Evolutionary conservation across 1,284 basidiomycete species (phyloP).

Genomic region (Mycena sp.): DNA sequence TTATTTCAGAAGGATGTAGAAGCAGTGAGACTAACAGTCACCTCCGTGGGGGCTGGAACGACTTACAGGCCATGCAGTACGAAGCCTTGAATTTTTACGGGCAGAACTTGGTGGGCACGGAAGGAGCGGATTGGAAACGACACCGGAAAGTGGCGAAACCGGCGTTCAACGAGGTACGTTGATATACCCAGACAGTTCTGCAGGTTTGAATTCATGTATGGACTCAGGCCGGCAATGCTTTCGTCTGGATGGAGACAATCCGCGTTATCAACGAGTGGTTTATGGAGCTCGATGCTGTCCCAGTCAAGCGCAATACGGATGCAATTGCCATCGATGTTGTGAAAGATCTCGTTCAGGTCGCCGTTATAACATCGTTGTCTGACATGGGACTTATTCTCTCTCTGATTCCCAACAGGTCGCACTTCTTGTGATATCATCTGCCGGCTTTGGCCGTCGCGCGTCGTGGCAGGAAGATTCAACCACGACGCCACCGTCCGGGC

Average conservation of each 20-base stretch:
- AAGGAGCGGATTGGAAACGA: constrained; percentile 54
- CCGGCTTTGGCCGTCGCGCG: constrained; percentile 51
- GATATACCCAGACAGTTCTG: not conserved
- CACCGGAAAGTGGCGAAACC: constrained; percentile 52
- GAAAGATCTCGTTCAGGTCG: constrained; percentile 43
- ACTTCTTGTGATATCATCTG: constrained; percentile 51
- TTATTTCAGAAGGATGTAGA: constrained; percentile 49
- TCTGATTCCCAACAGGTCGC: constrained; percentile 39
- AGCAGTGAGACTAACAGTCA: constrained; percentile 43
- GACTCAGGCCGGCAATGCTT: constrained; percentile 54
- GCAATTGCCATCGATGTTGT: constrained; percentile 40
- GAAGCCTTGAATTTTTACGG: constrained; percentile 48
- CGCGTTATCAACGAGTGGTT: constrained; percentile 57
- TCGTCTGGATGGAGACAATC: constrained; percentile 55
- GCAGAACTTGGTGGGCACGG: constrained; percentile 50
- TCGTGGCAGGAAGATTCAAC: constrained; percentile 43
- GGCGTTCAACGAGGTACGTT: constrained; percentile 50
- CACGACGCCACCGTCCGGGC: constrained; percentile 40
- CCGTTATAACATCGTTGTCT: too few species aligned
- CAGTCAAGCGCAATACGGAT: constrained; percentile 18
- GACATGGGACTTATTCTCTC: too few species aligned
- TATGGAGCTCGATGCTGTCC: constrained; percentile 43
- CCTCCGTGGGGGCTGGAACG: too few species aligned
- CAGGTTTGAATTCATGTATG: too few species aligned
- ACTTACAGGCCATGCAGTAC: too few species aligned